phyloP scores from a whole-genome alignment of 1,284 basidiomycete genomes.

The Rhodofomes roseus region DNA sequence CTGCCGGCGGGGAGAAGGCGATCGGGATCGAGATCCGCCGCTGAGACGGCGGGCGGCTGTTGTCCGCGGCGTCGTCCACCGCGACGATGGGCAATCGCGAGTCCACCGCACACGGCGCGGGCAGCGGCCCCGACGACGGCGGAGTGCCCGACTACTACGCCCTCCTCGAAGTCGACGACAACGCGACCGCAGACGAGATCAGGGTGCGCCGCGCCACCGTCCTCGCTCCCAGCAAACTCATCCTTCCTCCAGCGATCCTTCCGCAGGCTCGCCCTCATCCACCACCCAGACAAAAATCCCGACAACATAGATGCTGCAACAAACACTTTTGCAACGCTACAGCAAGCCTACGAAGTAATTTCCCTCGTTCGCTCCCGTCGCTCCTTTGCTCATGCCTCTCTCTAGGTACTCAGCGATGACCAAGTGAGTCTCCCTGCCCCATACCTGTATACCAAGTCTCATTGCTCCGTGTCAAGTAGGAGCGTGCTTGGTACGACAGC shows the following conservation, averaged over 20 bases:
- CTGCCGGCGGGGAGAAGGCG: not conserved
- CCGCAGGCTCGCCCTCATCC: constrained; percentile 76
- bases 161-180: constrained; percentile 75
- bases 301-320: constrained; percentile 85
- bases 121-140: constrained; percentile 23
- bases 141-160: constrained; percentile 71
- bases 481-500: constrained; percentile 98
- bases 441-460: constrained; percentile 5
- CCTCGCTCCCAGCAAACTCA: not conserved
- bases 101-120: constrained; percentile 44
- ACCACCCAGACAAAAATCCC: constrained; percentile 90
- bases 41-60: not conserved
- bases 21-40: not conserved
- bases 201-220: constrained; percentile 44
- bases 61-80: not conserved
- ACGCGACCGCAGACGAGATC: constrained; percentile 84
- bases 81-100: constrained; percentile 63
- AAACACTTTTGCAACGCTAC: constrained; percentile 81
- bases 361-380: not conserved
- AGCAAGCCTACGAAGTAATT: constrained; percentile 90
- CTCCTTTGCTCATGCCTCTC: not conserved
- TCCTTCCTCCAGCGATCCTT: constrained; percentile 67
- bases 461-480: constrained; percentile 51
- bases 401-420: constrained; percentile 83
- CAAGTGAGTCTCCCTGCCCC: constrained; percentile 54